These are phyloP conservation scores for Metschnikowia vanudenii DNA, from an alignment of 805 yeast species.

Conservation along the genomic window DNA sequence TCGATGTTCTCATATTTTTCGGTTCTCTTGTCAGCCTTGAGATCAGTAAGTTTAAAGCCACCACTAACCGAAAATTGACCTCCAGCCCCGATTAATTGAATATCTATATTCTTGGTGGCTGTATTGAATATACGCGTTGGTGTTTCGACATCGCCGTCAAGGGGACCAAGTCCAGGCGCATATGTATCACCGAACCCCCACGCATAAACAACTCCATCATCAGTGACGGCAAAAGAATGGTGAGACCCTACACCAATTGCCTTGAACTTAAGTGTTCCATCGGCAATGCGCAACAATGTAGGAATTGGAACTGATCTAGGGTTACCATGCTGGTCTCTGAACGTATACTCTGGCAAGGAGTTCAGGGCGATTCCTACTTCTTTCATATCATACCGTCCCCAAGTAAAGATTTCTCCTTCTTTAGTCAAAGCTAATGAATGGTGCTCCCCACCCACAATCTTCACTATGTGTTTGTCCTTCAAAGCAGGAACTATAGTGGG, in stretches of 20 bases:
- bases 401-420: conserved; percentile 72
- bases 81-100: conserved; percentile 81
- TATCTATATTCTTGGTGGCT: conserved; percentile 80
- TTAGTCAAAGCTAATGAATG: conserved; percentile 76
- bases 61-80: conserved; percentile 94
- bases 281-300: conserved; percentile 51
- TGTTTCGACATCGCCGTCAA: conserved; percentile 78
- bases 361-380: conserved; percentile 78
- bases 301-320: conserved; percentile 87
- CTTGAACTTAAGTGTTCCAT: conserved; percentile 30
- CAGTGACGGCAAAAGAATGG: conserved; percentile 83
- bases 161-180: conserved; percentile 93
- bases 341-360: conserved; percentile 68
- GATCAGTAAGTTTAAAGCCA: conserved; percentile 64
- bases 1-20: conserved; percentile 48
- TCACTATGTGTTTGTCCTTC: conserved; percentile 52
- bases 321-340: conserved; percentile 74
- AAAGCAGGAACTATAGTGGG: conserved; percentile 76
- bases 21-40: conserved; percentile 45
- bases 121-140: conserved; percentile 93
- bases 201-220: conserved; percentile 80
- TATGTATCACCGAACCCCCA: conserved; percentile 99
- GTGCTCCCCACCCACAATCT: conserved; percentile 91
- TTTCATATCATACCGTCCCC: conserved; percentile 93
- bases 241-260: conserved; percentile 83